These are phyloP conservation scores for Colletotrichum spaethianum DNA, from an alignment of 2,329 filamentous ascomycete species.

Conservation along the genomic window DNA sequence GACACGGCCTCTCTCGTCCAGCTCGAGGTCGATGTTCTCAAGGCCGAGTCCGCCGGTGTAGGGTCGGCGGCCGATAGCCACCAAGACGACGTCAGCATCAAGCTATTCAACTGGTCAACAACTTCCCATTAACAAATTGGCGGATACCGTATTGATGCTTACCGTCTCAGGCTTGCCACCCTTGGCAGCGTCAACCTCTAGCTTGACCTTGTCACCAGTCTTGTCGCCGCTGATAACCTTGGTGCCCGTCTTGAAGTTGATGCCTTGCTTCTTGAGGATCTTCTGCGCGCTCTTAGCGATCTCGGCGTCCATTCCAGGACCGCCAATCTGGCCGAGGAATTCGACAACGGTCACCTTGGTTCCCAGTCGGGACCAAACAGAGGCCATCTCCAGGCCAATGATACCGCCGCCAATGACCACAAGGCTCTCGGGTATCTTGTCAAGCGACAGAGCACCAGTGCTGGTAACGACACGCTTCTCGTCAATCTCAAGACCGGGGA, in stretches of 20 bases:
- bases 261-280: slow-evolving; percentile 94
- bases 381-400: slow-evolving; percentile 98
- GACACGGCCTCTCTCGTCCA: slow-evolving; percentile 92
- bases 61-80: slow-evolving; percentile 95
- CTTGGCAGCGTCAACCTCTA: slow-evolving; percentile 92
- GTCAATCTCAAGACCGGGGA: slow-evolving; percentile 95
- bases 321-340: slow-evolving; percentile 95
- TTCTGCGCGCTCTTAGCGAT: slow-evolving; percentile 94
- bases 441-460: slow-evolving; percentile 91
- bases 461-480: slow-evolving; percentile 98
- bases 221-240: slow-evolving; percentile 92
- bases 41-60: slow-evolving; percentile 94
- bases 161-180: slow-evolving; percentile 95
- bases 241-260: slow-evolving; percentile 98
- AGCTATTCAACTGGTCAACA: slow-evolving; percentile 66
- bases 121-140: neutral
- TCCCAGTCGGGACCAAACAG: slow-evolving; percentile 96
- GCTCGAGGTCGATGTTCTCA: slow-evolving; percentile 93
- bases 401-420: slow-evolving; percentile 98
- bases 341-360: slow-evolving; percentile 97
- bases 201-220: slow-evolving; percentile 81
- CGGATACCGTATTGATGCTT: slow-evolving; percentile 54
- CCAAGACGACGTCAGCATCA: slow-evolving; percentile 94
- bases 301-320: slow-evolving; percentile 96
- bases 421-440: slow-evolving; percentile 96